Base-by-base conservation (phyloP, 139 green algal genomes). In the Coelastrella sp. region DNA sequence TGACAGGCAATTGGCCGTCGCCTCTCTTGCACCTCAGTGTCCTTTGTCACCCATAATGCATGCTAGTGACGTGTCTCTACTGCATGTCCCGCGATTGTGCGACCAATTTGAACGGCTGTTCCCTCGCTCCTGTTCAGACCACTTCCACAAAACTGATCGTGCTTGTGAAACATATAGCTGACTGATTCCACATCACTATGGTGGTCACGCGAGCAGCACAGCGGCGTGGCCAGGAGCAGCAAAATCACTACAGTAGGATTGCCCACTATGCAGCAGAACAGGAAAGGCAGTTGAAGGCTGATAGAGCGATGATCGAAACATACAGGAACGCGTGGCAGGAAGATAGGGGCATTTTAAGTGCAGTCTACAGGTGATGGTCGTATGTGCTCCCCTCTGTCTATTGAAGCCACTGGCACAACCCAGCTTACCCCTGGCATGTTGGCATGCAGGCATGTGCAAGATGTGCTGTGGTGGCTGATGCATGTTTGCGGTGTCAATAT, bases 401-500 rank as follows among this genome's bases (percentile, higher is more conserved):
- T 73, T 73, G 65, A 22, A 15, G 15, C 14, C 65, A 22, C 14
- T 15, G 15, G 65, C 15, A 73, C 65, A 73, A 73, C 14, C 14
- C 14, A 73, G 15, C 65, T 22, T 73, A 17, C 4, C 14, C 15
- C 35, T 78, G 70, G 4, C 70, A 25, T 78, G 10, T 78, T 20
- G 24, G 59, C 81, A 15, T 75, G 73, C 85, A 90, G 85, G 58
- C 85, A 90, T 15, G 22, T 83, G 7, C 12, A 25, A 10, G 85
- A 90, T 24, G 73, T 90, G 24, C 58, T 84, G 4, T 90, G 85
- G 85, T 90, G 85, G 85, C 58, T 90, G 14, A 61, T 78, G 85
- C 85, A 90, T 68, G 73, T 90, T 7, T 84, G 73, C 56, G 85
- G 85, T 7, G 57, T 90, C 58, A 90, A 84, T 73, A 90, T 90